Evolutionary conservation across 441 rosid species (phyloP), one percentile per base, ranked within the genome.

Genomic region (Bruguiera hainesii): DNA sequence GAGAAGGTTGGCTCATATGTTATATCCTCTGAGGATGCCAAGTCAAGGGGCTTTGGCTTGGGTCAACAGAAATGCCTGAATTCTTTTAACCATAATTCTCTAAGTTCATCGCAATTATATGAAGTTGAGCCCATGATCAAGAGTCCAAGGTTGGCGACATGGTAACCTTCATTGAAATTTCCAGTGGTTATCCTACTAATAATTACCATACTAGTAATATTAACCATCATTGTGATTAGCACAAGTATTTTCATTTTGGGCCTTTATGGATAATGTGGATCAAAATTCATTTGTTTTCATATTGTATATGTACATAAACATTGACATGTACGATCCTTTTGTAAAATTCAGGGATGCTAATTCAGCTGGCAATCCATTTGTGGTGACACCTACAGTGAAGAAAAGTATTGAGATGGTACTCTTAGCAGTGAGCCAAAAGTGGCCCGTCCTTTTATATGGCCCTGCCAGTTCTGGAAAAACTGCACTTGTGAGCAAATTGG

Each of bases 381-480:
- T 85, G 50, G 67, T 88, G 78, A 89, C 89, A 66, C 76, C 89
- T 51, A 71, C 84, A 30, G 59, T 86, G 70, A 81, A 71, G 82
- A 88, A 75, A 79, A 87, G 96, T 67, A 87, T 84, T 84, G 91
- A 90, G 80, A 89, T 89, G 96, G 86, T 82, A 63, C 75, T 86
- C 51, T 76, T 93, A 79, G 96, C 98, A 46, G 87, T 86, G 69
- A 83, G 90, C 79, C 96, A 96, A 74, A 93, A 81, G 79, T 90
- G 98, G 88, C 98, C 99, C 71, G 92, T 93, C 75, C 97, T 96
- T 76, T 85, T 90, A 0, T 90, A 87, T 76, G 99, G 99, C 67
- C 93, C 91, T 71, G 75, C 97, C 56, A 96, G 99, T 66, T 79
- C 85, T 60, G 99, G 99, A 70, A 96, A 96, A 84, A 87, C 98